These are phyloP conservation scores for Daldinia childiae DNA, from an alignment of 495 filamentous ascomycete species.

Conservation along the genomic window DNA sequence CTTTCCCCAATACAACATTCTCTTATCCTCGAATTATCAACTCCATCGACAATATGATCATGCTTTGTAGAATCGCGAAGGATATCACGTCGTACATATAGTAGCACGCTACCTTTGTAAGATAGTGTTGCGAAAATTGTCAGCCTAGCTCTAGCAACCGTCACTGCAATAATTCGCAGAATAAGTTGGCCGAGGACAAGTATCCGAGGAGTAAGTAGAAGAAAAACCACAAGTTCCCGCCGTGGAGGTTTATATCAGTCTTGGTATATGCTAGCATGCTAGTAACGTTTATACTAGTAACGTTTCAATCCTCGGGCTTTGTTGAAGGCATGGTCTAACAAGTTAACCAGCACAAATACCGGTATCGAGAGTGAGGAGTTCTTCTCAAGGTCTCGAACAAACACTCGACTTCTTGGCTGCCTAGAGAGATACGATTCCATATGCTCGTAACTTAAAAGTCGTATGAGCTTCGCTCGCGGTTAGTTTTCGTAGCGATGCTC, in stretches of 20 bases:
- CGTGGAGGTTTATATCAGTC: neutral
- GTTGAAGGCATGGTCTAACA: neutral
- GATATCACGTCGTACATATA: neutral
- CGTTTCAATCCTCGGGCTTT: neutral
- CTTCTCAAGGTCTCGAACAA: neutral
- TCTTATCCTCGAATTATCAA: neutral
- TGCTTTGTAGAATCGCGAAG: neutral
- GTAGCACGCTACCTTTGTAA: neutral
- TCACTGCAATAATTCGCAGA: neutral
- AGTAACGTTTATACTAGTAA: neutral
- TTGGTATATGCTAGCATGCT: neutral
- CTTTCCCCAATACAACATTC: neutral
- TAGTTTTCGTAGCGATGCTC: neutral
- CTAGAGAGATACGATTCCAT: neutral
- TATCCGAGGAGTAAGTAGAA: neutral
- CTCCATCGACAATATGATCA: neutral
- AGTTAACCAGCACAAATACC: neutral
- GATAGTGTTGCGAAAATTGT: neutral
- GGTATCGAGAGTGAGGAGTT: neutral
- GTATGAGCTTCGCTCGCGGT: neutral
- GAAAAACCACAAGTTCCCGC: neutral
- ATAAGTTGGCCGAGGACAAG: neutral
- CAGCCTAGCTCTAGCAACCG: neutral
- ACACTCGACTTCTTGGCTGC: neutral
- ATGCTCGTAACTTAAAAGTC: slow-evolving; percentile 1